These are phyloP conservation scores for Coemansia nantahalensis DNA, from an alignment of 192 early-diverging fungal genomes.

Conservation along the genomic window DNA sequence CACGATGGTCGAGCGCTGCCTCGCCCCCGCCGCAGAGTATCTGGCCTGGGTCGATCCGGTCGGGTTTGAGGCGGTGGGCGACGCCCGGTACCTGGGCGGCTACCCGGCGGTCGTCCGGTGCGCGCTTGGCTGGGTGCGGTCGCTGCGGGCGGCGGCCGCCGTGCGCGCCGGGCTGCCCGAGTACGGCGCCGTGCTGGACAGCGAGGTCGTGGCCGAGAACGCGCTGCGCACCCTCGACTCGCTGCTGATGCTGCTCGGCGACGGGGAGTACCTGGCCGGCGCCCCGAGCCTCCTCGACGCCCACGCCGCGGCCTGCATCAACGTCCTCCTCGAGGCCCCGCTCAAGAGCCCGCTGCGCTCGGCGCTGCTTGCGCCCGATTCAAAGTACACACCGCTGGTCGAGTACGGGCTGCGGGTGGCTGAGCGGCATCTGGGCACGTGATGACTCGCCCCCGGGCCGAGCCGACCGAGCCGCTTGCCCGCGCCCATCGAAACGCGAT, in stretches of 20 bases:
- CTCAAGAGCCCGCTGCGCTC: constrained; percentile 32
- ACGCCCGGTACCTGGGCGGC: constrained; percentile 6
- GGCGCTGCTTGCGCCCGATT: constrained; percentile 10
- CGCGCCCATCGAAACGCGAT: too few relatives aligned
- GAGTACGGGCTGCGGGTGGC: constrained; percentile 26
- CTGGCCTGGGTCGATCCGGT: constrained; percentile 31
- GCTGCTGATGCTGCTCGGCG: constrained; percentile 19
- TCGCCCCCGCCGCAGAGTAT: constrained; percentile 36
- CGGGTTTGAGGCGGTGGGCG: constrained; percentile 19
- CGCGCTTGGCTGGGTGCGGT: constrained; percentile 18
- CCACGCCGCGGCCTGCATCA: constrained; percentile 33
- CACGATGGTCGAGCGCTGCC: constrained; percentile 18
- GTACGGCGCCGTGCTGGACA: constrained; percentile 32
- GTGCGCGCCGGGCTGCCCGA: constrained; percentile 19
- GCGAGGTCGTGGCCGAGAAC: constrained; percentile 33
- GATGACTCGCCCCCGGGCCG: background rate
- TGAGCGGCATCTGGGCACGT: constrained; percentile 6
- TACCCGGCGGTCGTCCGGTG: constrained; percentile 18
- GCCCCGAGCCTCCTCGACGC: constrained; percentile 30
- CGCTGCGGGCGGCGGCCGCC: background rate
- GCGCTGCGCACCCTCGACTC: constrained; percentile 31
- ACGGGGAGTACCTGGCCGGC: constrained; percentile 19
- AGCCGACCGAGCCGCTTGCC: background rate
- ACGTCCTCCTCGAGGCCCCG: constrained; percentile 23
- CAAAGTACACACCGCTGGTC: constrained; percentile 20